These are phyloP conservation scores for Pyricularia grisea DNA, from an alignment of 2,329 filamentous ascomycete genomes.

Conservation along the genomic window DNA sequence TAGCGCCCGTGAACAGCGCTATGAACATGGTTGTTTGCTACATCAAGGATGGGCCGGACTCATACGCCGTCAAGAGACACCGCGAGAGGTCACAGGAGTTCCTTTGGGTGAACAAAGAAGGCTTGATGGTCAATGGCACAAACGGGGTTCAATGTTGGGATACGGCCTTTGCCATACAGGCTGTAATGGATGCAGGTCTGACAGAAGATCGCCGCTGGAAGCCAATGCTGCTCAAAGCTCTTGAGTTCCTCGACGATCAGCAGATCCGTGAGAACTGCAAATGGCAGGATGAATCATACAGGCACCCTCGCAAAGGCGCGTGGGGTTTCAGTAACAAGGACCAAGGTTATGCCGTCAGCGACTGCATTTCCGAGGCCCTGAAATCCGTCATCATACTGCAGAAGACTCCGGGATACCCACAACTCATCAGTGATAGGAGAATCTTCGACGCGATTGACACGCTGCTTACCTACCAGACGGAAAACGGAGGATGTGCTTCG, in stretches of 20 bases:
- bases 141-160: slow-evolving; percentile 99
- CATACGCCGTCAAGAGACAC: slow-evolving; percentile 64
- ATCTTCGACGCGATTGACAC: slow-evolving; percentile 87
- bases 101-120: slow-evolving; percentile 84
- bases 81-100: slow-evolving; percentile 76
- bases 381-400: slow-evolving; percentile 80
- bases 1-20: slow-evolving; percentile 82
- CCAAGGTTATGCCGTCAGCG: slow-evolving; percentile 91
- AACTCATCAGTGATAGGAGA: slow-evolving; percentile 64
- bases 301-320: slow-evolving; percentile 82
- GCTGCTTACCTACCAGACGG: slow-evolving; percentile 83
- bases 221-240: slow-evolving; percentile 72
- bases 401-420: slow-evolving; percentile 64
- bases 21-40: slow-evolving; percentile 89
- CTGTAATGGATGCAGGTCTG: slow-evolving; percentile 68
- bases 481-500: slow-evolving; percentile 75
- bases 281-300: slow-evolving; percentile 73
- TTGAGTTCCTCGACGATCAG: slow-evolving; percentile 81
- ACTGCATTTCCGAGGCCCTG: slow-evolving; percentile 86
- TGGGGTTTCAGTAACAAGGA: slow-evolving; percentile 93
- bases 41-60: slow-evolving; percentile 70
- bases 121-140: slow-evolving; percentile 91
- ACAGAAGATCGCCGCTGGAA: slow-evolving; percentile 68
- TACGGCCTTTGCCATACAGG: slow-evolving; percentile 82
- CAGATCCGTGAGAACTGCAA: slow-evolving; percentile 79